These are phyloP conservation scores for Sungouiella blattae DNA, from an alignment of 805 yeast genomes.

Conservation along the genomic window DNA sequence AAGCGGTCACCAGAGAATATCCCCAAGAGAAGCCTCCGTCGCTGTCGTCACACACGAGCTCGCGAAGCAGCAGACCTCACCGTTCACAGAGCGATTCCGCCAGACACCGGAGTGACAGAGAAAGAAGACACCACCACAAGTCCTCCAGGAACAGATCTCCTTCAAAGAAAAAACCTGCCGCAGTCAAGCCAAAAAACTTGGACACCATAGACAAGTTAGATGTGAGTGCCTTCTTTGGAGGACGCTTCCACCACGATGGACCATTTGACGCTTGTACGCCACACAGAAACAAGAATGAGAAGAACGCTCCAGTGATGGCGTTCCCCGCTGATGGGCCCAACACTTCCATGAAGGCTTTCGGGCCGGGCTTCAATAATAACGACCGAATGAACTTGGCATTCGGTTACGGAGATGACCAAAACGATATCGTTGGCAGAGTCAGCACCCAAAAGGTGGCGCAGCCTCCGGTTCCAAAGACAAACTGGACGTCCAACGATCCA, in stretches of 20 bases:
- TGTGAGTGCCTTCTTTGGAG: conserved; percentile 91
- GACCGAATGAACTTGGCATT: conserved; percentile 71
- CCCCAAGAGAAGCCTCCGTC: conserved; percentile 49
- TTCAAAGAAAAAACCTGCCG: conserved; percentile 41
- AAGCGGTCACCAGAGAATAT: conserved; percentile 39
- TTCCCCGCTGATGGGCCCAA: conserved; percentile 97
- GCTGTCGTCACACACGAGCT: conserved; percentile 17
- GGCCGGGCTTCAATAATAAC: conserved; percentile 42
- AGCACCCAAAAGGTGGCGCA: conserved; percentile 6
- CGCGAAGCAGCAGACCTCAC: conserved; percentile 13
- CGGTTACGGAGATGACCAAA: conserved; percentile 55
- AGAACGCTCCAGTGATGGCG: conserved; percentile 88
- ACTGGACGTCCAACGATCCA: conserved; percentile 16
- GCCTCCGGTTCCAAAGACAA: conserved; percentile 16
- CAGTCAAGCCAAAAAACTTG: conserved; percentile 63
- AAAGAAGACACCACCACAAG: conserved; percentile 11
- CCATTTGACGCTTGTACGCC: conserved; percentile 99
- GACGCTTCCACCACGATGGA: conserved; percentile 97
- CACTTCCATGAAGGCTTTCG: conserved; percentile 70
- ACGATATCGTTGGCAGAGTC: conserved; percentile 33
- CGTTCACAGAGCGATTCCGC: conserved; percentile 18
- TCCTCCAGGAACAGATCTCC: conserved; percentile 29
- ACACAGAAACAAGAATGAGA: conserved; percentile 74
- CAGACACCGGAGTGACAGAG: conserved; percentile 11
- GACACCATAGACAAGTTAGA: conserved; percentile 95